Evolutionary conservation across 1,284 basidiomycete genomes (phyloP), one percentile per base, ranked within the genome.

Genomic region (Phellopilus nigrolimitatus): DNA sequence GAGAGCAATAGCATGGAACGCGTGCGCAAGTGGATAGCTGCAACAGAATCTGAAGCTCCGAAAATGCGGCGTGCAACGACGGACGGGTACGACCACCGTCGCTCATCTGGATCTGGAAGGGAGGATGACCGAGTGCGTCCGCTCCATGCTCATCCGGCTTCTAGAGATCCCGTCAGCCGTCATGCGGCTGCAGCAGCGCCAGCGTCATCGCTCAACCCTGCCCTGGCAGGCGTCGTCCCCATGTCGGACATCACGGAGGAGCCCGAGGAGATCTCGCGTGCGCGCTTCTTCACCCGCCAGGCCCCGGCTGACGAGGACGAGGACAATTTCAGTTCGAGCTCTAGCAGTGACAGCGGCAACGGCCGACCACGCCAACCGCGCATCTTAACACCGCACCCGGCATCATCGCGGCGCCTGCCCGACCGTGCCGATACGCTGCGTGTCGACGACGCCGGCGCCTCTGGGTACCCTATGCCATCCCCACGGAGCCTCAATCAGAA

Each of bases 401-500:
- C 38, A 3, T 19, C n/a, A 19, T 13, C 36, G 9, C 36, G 38
- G 17, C 34, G 37, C 13, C 31, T 47, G 21, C 34, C 38, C 12
- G 51, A 47, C 13, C 51, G 51, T 8, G 40, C 10, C n/a, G 44
- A 52, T 19, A 47, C 51, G 21, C 13, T 52, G n/a, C 43, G 44
- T 10, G 39, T 42, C 5, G 22, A 24, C 9, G 42, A 44, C 15
- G 42, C 19, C 15, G 12, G 42, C 17, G 27, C 42, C 15, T n/a
- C n/a, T n/a, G n/a, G n/a, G n/a, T 27, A 44, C 22, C 13, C 34
- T 19, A 22, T 53, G 19, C 51, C 51, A 1, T 53, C 51, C 4
- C 51, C 51, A 3, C 38, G 47, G 15, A 53, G 51, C 21, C 39
- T 53, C 9, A 45, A 47, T 39, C 45, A 42, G 13, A 43, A 45